Evolutionary conservation across 306 rosid genomes (phyloP), one percentile per base, ranked within the genome.

Genomic region (Potentilla sterilis): DNA sequence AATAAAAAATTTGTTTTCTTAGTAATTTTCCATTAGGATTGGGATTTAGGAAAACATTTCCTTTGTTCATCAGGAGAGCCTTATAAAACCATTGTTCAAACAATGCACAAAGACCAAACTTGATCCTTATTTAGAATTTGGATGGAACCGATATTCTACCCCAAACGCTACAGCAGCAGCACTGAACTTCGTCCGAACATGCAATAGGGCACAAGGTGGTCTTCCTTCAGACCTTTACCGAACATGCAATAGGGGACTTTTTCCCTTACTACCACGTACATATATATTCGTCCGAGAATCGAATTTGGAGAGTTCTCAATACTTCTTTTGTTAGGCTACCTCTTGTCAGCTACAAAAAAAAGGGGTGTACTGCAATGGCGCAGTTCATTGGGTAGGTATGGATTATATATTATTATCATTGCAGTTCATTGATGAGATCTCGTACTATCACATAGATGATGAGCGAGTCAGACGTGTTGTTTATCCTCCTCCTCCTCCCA

Each of bases 321-420:
- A 46, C 48, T 58, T 7, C 51, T 32, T 69, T 75, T 61, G 5
- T 2, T 28, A 57, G 16, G 19, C 22, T 0, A 15, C 16, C 15
- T n/a, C 19, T 19, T n/a, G 9, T 37, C 2, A 5, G 4, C 5
- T 80, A 68, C 42, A n/a, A n/a, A 7, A 34, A 3, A 0, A 64
- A 0, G 67, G 83, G 35, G 80, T 75, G 14, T 69, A 43, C 57
- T 75, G n/a, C n/a, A n/a, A n/a, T n/a, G n/a, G n/a, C 6, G 41
- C 83, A 2, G 7, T 72, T 19, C 51, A 72, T n/a, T 72, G 76
- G 76, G 9, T 72, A 10, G 42, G 22, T 13, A 2, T 55, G 14
- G 12, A 7, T n/a, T n/a, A n/a, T n/a, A n/a, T n/a, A n/a, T n/a
- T n/a, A n/a, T n/a, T n/a, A n/a, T n/a, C n/a, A n/a, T n/a, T n/a